A percentile compares a stretch with the other conserved stretches of the same genome.
Evolutionary conservation across 768 basidiomycete genomes (phyloP).

Genomic region (Tulasnella sp.): DNA sequence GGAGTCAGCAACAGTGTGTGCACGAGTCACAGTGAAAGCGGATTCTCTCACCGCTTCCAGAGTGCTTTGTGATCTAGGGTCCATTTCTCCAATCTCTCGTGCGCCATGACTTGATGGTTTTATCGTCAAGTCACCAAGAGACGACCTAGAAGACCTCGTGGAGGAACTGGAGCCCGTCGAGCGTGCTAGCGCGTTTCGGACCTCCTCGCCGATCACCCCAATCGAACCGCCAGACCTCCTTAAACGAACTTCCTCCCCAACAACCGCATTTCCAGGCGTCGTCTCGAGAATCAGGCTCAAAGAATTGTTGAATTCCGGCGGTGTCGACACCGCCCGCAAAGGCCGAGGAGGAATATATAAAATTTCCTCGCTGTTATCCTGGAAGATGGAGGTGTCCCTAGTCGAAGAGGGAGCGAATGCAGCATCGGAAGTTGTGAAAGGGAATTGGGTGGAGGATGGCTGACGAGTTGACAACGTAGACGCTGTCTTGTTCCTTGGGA

Average conservation of each 20-base stretch:
- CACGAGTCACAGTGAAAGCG: background rate
- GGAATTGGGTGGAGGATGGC: background rate
- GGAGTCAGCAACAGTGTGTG: background rate
- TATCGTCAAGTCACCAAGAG: background rate
- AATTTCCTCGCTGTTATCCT: slow-evolving; percentile 7
- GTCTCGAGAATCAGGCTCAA: background rate
- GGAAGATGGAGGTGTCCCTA: background rate
- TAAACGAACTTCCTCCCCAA: background rate
- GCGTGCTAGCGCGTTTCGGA: background rate
- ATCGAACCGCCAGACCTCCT: background rate
- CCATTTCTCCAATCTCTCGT: background rate
- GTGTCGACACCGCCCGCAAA: background rate
- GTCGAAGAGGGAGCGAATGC: background rate
- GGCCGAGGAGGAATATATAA: background rate
- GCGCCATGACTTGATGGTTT: background rate
- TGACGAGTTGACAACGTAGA: background rate
- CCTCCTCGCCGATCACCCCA: background rate
- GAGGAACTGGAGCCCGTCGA: background rate
- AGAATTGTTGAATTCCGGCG: background rate
- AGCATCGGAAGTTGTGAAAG: background rate
- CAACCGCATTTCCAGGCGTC: background rate
- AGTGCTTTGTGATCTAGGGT: background rate
- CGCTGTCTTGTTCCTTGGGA: background rate
- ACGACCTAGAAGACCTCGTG: background rate
- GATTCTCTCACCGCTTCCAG: background rate